Conservation (phyloP, 177 flowering plant genomes). For the Vitis hybrid region DNA sequence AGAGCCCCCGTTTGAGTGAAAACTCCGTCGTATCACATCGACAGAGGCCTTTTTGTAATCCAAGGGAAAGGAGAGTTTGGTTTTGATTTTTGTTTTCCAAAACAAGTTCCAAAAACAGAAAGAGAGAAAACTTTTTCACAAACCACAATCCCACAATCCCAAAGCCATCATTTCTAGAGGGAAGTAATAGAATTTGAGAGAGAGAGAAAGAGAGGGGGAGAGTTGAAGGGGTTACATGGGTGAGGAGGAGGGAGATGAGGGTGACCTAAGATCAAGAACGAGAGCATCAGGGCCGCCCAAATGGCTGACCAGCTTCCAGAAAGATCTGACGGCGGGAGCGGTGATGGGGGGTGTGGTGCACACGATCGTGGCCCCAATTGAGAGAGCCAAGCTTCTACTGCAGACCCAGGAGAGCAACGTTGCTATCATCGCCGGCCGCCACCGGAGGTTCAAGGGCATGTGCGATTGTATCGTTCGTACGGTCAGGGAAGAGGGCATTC, state of each 20-base stretch:
- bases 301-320: slow-evolving; percentile 55
- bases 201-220: background rate
- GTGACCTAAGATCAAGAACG: slow-evolving; percentile 9
- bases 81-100: background rate
- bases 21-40: background rate
- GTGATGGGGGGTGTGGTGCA: slow-evolving; percentile 87
- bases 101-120: background rate
- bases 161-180: background rate
- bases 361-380: slow-evolving; percentile 96
- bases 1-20: background rate
- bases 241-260: slow-evolving; percentile 21
- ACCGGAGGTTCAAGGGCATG: slow-evolving; percentile 84
- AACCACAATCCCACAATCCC: too few relatives aligned
- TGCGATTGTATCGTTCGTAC: slow-evolving; percentile 69
- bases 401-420: slow-evolving; percentile 94
- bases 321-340: slow-evolving; percentile 90
- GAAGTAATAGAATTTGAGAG: slow-evolving; percentile 11
- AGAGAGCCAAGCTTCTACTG: slow-evolving; percentile 81
- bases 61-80: background rate
- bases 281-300: slow-evolving; percentile 9
- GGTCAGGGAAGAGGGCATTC: slow-evolving; percentile 79
- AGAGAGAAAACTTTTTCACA: too few relatives aligned
- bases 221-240: background rate
- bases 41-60: background rate
- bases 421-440: slow-evolving; percentile 57